Evolutionary conservation across 306 rosid genomes (phyloP).

Genomic region (Castanea mollissima): DNA sequence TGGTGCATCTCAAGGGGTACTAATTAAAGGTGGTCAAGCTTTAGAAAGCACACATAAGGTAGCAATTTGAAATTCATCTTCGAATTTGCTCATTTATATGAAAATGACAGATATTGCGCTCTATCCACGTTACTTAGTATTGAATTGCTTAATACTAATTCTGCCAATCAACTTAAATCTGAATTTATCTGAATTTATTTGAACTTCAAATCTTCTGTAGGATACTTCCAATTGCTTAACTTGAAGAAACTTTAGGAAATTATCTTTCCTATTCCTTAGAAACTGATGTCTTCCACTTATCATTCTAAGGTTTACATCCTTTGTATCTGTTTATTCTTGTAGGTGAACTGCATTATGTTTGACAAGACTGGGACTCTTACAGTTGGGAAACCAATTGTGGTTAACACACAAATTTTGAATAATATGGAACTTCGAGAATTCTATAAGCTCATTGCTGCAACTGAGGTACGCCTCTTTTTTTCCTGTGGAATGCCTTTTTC

Average conservation of each 20-base stretch:
- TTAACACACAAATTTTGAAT: conserved; percentile 41
- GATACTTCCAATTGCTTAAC: neutral
- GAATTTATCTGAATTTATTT: too few relatives aligned
- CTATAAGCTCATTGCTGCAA: conserved; percentile 63
- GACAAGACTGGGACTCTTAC: conserved; percentile 89
- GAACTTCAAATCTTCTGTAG: too few relatives aligned
- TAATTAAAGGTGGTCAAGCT: conserved; percentile 89
- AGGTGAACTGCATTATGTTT: conserved; percentile 78
- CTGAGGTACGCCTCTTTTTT: conserved; percentile 45
- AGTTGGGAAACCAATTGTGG: conserved; percentile 68
- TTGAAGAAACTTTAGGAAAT: conserved; percentile 46
- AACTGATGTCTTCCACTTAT: neutral
- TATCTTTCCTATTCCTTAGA: neutral
- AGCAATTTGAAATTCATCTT: neutral
- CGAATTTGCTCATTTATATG: too few relatives aligned
- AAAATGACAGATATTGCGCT: too few relatives aligned
- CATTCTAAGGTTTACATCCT: neutral
- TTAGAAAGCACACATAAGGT: conserved; percentile 87
- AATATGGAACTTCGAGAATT: conserved; percentile 36
- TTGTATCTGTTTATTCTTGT: conserved; percentile 6
- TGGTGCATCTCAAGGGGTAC: conserved; percentile 86
- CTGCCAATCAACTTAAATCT: too few relatives aligned
- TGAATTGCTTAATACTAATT: too few relatives aligned
- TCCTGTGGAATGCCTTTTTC: neutral
- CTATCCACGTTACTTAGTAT: too few relatives aligned